These are phyloP conservation scores for Flagelloscypha sp. DNA, from an alignment of 768 basidiomycete species.

Conservation along the genomic window DNA sequence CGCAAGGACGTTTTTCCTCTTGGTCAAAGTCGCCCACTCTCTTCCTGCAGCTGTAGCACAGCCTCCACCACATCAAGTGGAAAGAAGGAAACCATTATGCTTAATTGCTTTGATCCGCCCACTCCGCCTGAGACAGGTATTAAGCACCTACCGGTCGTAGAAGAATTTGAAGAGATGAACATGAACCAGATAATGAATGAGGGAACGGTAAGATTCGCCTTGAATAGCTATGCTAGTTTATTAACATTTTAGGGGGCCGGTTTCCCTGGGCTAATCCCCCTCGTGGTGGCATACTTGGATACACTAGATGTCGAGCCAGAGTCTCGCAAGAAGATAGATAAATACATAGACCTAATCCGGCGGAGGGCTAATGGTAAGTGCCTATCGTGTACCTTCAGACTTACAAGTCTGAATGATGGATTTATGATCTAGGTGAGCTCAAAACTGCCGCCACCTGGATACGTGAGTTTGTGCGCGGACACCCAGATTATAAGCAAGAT, in stretches of 20 bases:
- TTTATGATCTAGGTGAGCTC: constrained; percentile 66
- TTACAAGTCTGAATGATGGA: too few relatives aligned
- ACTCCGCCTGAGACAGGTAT: constrained; percentile 44
- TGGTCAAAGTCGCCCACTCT: constrained; percentile 26
- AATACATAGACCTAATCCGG: constrained; percentile 75
- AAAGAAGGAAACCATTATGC: constrained; percentile 56
- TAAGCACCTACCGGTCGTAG: constrained; percentile 41
- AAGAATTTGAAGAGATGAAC: constrained; percentile 90
- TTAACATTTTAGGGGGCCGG: constrained; percentile 35
- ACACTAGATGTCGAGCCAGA: constrained; percentile 68
- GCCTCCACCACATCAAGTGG: constrained; percentile 38
- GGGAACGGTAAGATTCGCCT: constrained; percentile 52
- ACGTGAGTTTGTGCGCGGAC: constrained; percentile 80
- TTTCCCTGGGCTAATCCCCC: constrained; percentile 75
- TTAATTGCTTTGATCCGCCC: constrained; percentile 62
- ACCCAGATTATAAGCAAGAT: constrained; percentile 88
- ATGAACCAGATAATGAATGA: constrained; percentile 90
- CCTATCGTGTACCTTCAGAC: too few relatives aligned
- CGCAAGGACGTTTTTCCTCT: constrained; percentile 74
- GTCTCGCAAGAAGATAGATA: constrained; percentile 54
- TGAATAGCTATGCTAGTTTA: constrained; percentile 1
- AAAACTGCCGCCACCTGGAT: constrained; percentile 91
- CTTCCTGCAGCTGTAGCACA: constrained; percentile 31
- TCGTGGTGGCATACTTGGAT: constrained; percentile 79
- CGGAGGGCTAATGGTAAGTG: constrained; percentile 69